Base-by-base conservation (phyloP, 1,284 basidiomycete species). In the Microbotryomycetes sp. region DNA sequence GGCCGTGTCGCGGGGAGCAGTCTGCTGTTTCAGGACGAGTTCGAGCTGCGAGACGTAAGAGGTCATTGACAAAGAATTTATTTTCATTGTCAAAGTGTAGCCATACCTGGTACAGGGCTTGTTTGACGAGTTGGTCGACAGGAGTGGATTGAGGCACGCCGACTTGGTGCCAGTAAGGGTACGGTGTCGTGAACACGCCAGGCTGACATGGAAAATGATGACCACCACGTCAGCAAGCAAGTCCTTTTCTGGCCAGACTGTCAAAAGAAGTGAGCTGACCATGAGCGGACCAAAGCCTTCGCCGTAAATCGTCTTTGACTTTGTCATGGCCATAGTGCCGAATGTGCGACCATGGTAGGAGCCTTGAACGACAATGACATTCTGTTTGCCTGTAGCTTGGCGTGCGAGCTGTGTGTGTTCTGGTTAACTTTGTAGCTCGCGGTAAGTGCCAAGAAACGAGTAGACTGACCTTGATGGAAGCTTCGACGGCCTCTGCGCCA, bases 151-250 rank as follows among this genome's bases (percentile, higher is more conserved):
- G 79, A 1, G 84, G 76, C 4, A 88, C 74, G 52, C 85, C 85
- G 63, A 86, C 79, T 71, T 93, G 89, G 76, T 96, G 89, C 88
- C 91, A 97, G 79, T 87, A 97, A 0, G 93, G 94, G 81, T 84
- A 98, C 0, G 91, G 84, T 7, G 85, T 82, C 0, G 84, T 79
- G 77, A 85, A 91, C 4, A 88, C 87, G 9, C 91, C 89, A 41
- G 88, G 88, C 89, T 91, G 71, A n/a, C 27, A 31, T 29, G 23
- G 49, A 13, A 35, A 41, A 46, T 3, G 5, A 41, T 18, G n/a
- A n/a, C n/a, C n/a, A n/a, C n/a, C n/a, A n/a, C n/a, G n/a, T n/a
- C n/a, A n/a, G n/a, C n/a, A n/a, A n/a, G n/a, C n/a, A n/a, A n/a
- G n/a, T n/a, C n/a, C n/a, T n/a, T n/a, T n/a, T n/a, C n/a, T n/a